Evolutionary conservation across 352 stramenopile species (phyloP).

Genomic region (Phytophthora meadii): DNA sequence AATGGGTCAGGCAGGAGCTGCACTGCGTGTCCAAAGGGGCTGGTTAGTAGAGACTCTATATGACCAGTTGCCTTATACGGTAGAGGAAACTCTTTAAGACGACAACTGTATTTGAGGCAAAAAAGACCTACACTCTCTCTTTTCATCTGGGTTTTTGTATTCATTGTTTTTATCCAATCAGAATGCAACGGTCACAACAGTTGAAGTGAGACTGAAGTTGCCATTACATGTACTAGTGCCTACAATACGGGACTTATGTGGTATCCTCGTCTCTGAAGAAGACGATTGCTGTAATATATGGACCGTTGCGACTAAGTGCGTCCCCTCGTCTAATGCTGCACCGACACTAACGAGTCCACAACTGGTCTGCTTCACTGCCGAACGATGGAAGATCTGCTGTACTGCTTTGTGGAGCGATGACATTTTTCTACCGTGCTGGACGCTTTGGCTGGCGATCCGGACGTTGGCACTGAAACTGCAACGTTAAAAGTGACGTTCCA

Average conservation of each 20-base stretch:
- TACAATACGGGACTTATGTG: not conserved
- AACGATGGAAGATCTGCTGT: conserved; percentile 23
- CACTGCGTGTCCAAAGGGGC: not conserved
- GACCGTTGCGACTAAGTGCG: conserved; percentile 4
- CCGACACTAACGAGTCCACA: not conserved
- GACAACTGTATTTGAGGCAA: not conserved
- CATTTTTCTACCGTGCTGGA: conserved; percentile 7
- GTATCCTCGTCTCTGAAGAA: not conserved
- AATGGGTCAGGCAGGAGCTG: not conserved
- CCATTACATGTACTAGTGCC: too few relatives aligned
- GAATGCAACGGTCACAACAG: not conserved
- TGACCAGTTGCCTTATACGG: not conserved
- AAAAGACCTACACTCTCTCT: too few relatives aligned
- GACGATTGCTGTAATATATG: not conserved
- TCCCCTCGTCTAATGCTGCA: not conserved
- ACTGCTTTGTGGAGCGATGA: conserved; percentile 1
- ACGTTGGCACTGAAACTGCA: conserved; percentile 32
- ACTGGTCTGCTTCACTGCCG: not conserved
- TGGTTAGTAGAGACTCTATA: not conserved
- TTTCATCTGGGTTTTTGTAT: conserved; percentile 1
- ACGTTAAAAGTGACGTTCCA: conserved; percentile 24
- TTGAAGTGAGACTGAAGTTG: not conserved
- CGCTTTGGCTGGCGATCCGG: conserved; percentile 3
- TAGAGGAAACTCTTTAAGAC: not conserved
- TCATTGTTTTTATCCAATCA: not conserved